A percentile compares a stretch with the other conserved stretches of the same genome.
These are phyloP conservation scores for Rhododendron mucronatum DNA, from an alignment of 148 eudicot genomes.

Conservation along the genomic window DNA sequence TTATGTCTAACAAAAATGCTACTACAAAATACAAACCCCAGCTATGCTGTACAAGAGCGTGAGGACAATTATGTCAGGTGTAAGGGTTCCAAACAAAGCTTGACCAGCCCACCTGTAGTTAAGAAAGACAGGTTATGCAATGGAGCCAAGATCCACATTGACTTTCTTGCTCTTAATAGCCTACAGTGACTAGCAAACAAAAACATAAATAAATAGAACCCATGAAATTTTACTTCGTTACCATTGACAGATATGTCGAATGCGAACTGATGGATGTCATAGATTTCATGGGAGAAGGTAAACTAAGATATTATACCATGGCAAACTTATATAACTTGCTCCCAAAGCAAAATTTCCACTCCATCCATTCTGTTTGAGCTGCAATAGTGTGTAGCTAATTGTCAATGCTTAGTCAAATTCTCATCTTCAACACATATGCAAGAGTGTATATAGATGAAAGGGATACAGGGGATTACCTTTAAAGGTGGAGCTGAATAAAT, in stretches of 20 bases:
- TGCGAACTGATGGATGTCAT: not conserved
- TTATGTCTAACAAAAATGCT: not conserved
- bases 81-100: conserved; percentile 92
- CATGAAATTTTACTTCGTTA: not conserved
- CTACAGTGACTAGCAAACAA: not conserved
- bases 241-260: not conserved
- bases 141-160: not conserved
- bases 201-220: not conserved
- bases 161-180: not conserved
- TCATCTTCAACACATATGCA: not conserved
- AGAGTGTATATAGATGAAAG: conserved; percentile 1
- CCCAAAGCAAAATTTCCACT: conserved; percentile 96
- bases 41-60: conserved; percentile 91
- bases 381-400: conserved; percentile 17
- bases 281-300: not conserved
- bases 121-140: conserved; percentile 6
- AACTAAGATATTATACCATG: conserved; percentile 54
- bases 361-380: conserved; percentile 99
- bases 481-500: conserved; percentile 97
- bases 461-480: conserved; percentile 46
- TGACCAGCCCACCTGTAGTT: conserved; percentile 97
- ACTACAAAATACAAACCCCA: conserved; percentile 56
- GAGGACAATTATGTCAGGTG: conserved; percentile 80
- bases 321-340: conserved; percentile 92
- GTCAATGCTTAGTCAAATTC: not conserved